phyloP scores from a whole-genome alignment of 2,329 filamentous ascomycete genomes.

The Rutstroemia sp. region DNA sequence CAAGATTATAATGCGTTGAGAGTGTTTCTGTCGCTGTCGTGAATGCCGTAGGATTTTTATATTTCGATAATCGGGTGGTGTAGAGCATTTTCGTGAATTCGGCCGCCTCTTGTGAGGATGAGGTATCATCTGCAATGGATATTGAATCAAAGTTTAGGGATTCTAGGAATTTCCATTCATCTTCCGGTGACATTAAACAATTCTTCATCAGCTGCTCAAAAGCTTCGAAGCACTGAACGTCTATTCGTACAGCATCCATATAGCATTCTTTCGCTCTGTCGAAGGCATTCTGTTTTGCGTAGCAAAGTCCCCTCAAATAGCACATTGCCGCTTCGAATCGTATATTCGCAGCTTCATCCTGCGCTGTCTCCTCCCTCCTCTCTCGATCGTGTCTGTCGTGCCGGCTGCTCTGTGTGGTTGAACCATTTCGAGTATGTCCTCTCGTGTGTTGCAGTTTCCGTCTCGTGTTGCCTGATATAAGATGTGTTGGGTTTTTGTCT shows the following conservation, averaged over 20 bases:
- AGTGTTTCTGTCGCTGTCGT: constrained; percentile 82
- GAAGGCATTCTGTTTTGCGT: constrained; percentile 94
- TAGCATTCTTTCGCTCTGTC: constrained; percentile 97
- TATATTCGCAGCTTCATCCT: constrained; percentile 67
- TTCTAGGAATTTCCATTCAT: constrained; percentile 65
- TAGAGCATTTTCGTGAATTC: constrained; percentile 96
- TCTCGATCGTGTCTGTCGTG: constrained; percentile 17
- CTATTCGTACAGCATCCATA: constrained; percentile 92
- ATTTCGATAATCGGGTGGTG: constrained; percentile 91
- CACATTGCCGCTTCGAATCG: constrained; percentile 97
- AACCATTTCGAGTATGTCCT: constrained; percentile 42
- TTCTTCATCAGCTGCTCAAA: constrained; percentile 98
- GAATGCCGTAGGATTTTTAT: constrained; percentile 78
- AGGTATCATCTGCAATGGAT: constrained; percentile 53
- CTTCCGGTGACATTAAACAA: constrained; percentile 71
- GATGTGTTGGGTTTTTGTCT: constrained; percentile 87
- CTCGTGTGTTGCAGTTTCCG: constrained; percentile 66
- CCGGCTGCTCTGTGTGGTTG: constrained; percentile 35
- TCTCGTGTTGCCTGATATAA: constrained; percentile 60
- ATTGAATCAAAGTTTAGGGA: constrained; percentile 84
- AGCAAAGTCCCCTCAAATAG: constrained; percentile 87
- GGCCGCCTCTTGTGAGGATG: constrained; percentile 73
- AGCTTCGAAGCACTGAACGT: constrained; percentile 96
- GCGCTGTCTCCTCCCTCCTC: constrained; percentile 23
- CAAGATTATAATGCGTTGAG: constrained; percentile 86